Conservation (phyloP, 2,329 filamentous ascomycete genomes). For the Neofusicoccum kwambonambiense region DNA sequence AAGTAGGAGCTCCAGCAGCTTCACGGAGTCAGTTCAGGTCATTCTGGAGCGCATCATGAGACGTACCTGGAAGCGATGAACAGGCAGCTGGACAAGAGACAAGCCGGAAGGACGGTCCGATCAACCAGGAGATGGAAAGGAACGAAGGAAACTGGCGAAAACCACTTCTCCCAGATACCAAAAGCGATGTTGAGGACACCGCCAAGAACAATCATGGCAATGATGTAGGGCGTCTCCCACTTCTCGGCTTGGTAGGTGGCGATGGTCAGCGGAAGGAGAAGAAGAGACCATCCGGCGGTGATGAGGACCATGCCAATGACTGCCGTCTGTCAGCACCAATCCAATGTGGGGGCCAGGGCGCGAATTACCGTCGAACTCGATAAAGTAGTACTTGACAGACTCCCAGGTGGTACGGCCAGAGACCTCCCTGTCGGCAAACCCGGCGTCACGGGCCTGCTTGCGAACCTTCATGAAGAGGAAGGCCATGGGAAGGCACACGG, state of each 20-base stretch:
- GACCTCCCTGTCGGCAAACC: conserved; percentile 5
- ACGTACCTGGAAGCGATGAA: conserved; percentile 23
- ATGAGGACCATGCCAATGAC: conserved; percentile 63
- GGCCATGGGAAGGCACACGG: conserved; percentile 55
- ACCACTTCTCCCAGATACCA: conserved; percentile 38
- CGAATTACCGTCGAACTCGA: background rate
- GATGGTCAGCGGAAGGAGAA: conserved; percentile 64
- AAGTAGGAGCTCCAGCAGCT: conserved; percentile 38
- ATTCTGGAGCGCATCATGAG: background rate
- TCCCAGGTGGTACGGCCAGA: background rate
- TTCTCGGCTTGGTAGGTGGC: conserved; percentile 21
- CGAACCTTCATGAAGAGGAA: background rate
- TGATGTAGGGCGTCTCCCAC: conserved; percentile 41
- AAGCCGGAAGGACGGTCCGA: conserved; percentile 54
- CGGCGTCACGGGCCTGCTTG: background rate
- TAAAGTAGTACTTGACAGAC: background rate
- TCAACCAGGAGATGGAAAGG: conserved; percentile 49
- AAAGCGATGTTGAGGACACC: conserved; percentile 37
- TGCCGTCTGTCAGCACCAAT: conserved; percentile 22
- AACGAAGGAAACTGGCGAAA: conserved; percentile 43
- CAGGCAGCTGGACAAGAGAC: conserved; percentile 45
- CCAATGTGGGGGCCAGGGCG: conserved; percentile 30
- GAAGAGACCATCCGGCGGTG: conserved; percentile 58
- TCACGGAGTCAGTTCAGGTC: conserved; percentile 12
- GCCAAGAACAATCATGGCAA: conserved; percentile 42